These are phyloP conservation scores for Blastobotrys mokoenaii DNA, from an alignment of 805 yeast species.

Conservation along the genomic window DNA sequence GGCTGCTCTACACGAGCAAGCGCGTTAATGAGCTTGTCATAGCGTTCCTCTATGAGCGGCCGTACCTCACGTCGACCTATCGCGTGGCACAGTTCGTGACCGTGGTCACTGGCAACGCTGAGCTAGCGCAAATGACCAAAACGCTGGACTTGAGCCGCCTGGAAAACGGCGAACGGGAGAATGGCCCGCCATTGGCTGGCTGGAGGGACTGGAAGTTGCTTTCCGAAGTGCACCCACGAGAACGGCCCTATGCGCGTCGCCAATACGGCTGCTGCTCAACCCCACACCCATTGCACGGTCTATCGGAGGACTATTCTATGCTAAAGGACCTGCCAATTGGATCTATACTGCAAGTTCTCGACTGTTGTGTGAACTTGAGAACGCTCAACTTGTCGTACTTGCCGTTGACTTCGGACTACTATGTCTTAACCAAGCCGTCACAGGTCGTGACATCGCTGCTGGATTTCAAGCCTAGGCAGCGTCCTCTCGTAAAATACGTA, in stretches of 20 bases:
- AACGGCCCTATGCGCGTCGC: conserved; percentile 2
- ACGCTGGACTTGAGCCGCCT: not conserved
- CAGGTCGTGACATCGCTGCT: conserved; percentile 14
- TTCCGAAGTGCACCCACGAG: conserved; percentile 23
- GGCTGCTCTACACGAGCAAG: conserved; percentile 43
- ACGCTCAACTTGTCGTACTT: conserved; percentile 51
- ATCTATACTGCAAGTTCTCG: conserved; percentile 55
- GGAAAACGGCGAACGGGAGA: conserved; percentile 17
- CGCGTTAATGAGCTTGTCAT: conserved; percentile 44
- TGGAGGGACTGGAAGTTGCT: conserved; percentile 91
- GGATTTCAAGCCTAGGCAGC: too few relatives aligned
- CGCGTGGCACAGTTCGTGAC: conserved; percentile 75
- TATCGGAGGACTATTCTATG: conserved; percentile 43
- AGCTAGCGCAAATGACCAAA: conserved; percentile 39
- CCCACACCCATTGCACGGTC: conserved; percentile 40
- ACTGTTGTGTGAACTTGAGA: conserved; percentile 55
- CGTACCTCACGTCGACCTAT: conserved; percentile 60
- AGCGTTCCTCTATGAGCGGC: conserved; percentile 44
- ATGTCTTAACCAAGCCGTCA: conserved; percentile 12
- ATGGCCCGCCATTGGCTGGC: conserved; percentile 45
- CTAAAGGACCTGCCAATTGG: conserved; percentile 74
- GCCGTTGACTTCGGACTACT: conserved; percentile 60
- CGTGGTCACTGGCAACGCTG: conserved; percentile 46
- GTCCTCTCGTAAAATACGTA: conserved; percentile 15
- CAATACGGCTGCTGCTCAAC: conserved; percentile 3